phyloP scores from a whole-genome alignment of 2,329 filamentous ascomycete genomes.

The Fusarium pseudonygamai region DNA sequence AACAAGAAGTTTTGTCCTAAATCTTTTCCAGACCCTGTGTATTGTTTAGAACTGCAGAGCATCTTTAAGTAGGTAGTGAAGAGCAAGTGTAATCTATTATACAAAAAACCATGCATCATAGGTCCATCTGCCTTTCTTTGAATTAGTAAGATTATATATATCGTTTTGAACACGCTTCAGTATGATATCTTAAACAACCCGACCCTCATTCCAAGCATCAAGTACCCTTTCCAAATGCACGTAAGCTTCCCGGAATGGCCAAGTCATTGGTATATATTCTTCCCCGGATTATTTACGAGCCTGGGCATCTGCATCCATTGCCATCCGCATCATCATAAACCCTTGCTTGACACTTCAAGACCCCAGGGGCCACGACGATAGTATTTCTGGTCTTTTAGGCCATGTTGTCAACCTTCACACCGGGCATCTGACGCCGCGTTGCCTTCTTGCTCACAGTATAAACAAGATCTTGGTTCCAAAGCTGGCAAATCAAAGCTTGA shows the following conservation, averaged over 20 bases:
- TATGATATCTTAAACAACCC: neutral
- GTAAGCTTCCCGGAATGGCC: neutral
- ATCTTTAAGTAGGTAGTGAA: neutral
- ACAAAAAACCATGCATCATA: neutral
- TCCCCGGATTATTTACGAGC: neutral
- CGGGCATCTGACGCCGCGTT: conserved; percentile 60
- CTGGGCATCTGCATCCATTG: neutral
- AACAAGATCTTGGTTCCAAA: conserved; percentile 74
- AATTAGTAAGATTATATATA: neutral
- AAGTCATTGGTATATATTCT: conserved; percentile 1
- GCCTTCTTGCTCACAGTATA: conserved; percentile 79
- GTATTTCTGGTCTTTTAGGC: conserved; percentile 48
- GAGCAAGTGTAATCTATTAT: neutral
- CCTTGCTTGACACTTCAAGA: neutral
- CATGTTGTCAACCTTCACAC: conserved; percentile 55
- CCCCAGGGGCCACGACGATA: neutral
- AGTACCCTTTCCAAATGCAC: neutral
- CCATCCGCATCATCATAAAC: neutral
- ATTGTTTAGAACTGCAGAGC: neutral
- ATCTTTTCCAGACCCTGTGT: neutral
- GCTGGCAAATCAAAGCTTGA: conserved; percentile 74
- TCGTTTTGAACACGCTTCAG: neutral
- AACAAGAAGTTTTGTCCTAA: neutral
- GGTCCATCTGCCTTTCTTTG: neutral
- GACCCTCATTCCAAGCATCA: neutral